Evolutionary conservation across 139 green algal species (phyloP), one percentile per base, ranked within the genome.

Genomic region (Coelastrella sp.): DNA sequence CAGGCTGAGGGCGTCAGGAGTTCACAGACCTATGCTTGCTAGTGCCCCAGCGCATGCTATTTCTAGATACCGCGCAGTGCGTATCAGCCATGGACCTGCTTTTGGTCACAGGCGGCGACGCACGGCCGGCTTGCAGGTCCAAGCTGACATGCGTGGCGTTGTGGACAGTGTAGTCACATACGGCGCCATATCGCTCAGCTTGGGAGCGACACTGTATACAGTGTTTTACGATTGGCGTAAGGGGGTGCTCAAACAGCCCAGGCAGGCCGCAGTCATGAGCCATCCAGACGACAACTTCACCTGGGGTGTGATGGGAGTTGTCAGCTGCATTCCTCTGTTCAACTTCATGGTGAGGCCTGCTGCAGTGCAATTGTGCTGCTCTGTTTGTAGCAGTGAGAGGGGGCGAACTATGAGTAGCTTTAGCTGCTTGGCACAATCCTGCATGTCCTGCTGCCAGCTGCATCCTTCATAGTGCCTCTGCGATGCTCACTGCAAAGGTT

Each of bases 241-340:
- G 17, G 22, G 11, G 22, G 32, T 13, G 13, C 22, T 14, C 7
- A 88, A 19, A 76, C 8, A 16, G 14, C 10, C 11, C 8, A 32
- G 54, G 65, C 10, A 22, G 54, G 0, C 84, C 73, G 59, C 73
- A 23, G 22, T 3, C 11, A 2, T n/a, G 10, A 64, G 58, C 5
- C 19, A 54, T 65, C 14, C 59, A 54, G 71, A 54, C 32, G 91
- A 94, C 8, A 94, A 91, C 76, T 89, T 97, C 8, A 84, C 89
- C 11, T 97, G 93, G 92, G 92, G 82, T 71, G 89, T 97, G 17
- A 97, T 96, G 93, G 91, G 86, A 19, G 91, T 95, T 56, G 68
- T 97, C 79, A 95, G 92, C 89, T 94, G 90, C 87, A 80, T 97
- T 19, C 96, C 96, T 2, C 90, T 96, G 19, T 75, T 97, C 86